Percentiles rank a stretch among this genome's conserved stretches.
Evolutionary conservation across 305 asterid species (phyloP).

Genomic region (Fraxinus sp.): DNA sequence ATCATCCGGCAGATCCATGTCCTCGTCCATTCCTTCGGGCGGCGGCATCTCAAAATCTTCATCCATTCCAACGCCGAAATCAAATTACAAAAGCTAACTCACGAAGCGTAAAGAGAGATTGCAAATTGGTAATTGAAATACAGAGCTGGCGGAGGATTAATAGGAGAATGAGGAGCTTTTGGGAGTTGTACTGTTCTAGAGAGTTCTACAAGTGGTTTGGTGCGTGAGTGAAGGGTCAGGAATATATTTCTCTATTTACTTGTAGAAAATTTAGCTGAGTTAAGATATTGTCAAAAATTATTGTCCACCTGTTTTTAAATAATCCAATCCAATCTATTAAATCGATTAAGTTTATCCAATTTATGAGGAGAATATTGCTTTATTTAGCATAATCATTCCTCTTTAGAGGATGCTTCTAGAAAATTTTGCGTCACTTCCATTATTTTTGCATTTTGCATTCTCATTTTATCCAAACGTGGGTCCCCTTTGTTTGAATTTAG

Average conservation of each 20-base stretch:
- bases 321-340: too few species aligned
- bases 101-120: not conserved
- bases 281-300: too few species aligned
- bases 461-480: too few species aligned
- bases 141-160: not conserved
- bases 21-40: conserved; percentile 42
- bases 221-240: conserved; percentile 21
- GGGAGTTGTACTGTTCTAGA: conserved; percentile 36
- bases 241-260: not conserved
- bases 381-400: too few species aligned
- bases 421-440: too few species aligned
- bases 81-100: not conserved
- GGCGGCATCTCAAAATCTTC: conserved; percentile 63
- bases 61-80: conserved; percentile 35
- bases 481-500: too few species aligned
- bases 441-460: too few species aligned
- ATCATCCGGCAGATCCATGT: conserved; percentile 56
- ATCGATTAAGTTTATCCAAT: too few species aligned
- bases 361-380: too few species aligned
- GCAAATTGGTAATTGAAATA: not conserved
- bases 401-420: too few species aligned
- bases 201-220: conserved; percentile 43
- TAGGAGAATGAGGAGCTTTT: not conserved
- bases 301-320: too few species aligned
- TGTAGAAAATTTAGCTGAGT: not conserved